These are phyloP conservation scores for Melampsora abietis-canadensis DNA, from an alignment of 1,284 basidiomycete species.

Conservation along the genomic window DNA sequence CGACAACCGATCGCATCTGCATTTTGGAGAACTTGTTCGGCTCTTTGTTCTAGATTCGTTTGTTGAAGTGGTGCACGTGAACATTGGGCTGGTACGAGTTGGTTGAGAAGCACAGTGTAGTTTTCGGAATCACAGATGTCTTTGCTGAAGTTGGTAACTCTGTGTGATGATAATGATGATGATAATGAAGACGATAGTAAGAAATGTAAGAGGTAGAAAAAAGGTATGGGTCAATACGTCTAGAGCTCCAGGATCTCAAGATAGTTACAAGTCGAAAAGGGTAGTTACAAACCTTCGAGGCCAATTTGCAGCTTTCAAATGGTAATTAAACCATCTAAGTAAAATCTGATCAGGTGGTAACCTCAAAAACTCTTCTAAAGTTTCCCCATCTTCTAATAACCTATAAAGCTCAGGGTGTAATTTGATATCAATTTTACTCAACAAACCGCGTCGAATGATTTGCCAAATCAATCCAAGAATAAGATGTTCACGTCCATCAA, in stretches of 20 bases:
- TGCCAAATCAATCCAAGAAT: slow-evolving; percentile 54
- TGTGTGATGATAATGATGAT: slow-evolving; percentile 53
- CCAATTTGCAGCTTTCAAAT: slow-evolving; percentile 54
- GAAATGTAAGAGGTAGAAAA: not conserved
- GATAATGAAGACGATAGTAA: too few species aligned
- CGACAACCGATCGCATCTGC: slow-evolving; percentile 54
- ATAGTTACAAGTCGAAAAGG: not conserved
- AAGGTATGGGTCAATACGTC: not conserved
- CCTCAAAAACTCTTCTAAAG: slow-evolving; percentile 53
- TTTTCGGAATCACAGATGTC: slow-evolving; percentile 42
- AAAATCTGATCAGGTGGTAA: slow-evolving; percentile 54
- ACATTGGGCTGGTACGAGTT: slow-evolving; percentile 49
- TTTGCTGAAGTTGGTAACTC: slow-evolving; percentile 43
- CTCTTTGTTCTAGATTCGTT: slow-evolving; percentile 51
- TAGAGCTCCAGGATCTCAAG: not conserved
- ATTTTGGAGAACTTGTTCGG: slow-evolving; percentile 53
- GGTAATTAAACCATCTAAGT: slow-evolving; percentile 54
- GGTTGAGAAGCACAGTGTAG: slow-evolving; percentile 37
- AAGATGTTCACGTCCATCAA: slow-evolving; percentile 53
- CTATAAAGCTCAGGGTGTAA: slow-evolving; percentile 54
- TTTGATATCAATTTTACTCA: slow-evolving; percentile 54
- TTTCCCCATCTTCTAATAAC: slow-evolving; percentile 53
- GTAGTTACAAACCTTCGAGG: slow-evolving; percentile 35
- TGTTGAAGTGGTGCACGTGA: slow-evolving; percentile 53
- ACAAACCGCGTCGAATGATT: slow-evolving; percentile 53